Base-by-base conservation (phyloP, 345 rosid species). In the Aquilaria malaccensis region DNA sequence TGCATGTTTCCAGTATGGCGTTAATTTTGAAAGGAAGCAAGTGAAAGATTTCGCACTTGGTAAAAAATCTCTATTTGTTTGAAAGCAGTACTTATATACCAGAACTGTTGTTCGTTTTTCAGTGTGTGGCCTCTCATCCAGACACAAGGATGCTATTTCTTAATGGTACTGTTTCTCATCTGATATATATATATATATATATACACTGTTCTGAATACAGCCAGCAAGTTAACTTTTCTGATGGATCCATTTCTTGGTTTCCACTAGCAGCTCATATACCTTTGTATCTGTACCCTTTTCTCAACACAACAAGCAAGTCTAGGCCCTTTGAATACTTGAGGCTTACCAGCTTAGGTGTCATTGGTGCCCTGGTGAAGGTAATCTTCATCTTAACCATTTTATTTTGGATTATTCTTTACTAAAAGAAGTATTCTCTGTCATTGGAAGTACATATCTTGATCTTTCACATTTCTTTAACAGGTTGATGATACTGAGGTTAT, bases 51-150 rank as follows among this genome's bases (percentile, higher is more conserved):
- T 22, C 22, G 1, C 22, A 22, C 22, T 22, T 22, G 22, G 22
- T 22, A 22, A 22, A 22, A 22, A 22, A 22, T 22, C 22, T 22
- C 1, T 22, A 22, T 22, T 22, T 22, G 22, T 22, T 22, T 22
- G 22, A 22, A 22, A 22, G 22, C 22, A 22, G 22, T 1, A 22
- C 22, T 22, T 0, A 22, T 22, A 22, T 22, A 1, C 22, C 22
- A 22, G 22, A 22, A 22, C 22, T 56, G 65, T 62, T 48, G 65
- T 43, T 70, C 63, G 2, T 70, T 62, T 70, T 80, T 13, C 86
- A 95, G 99, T 95, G 99, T 59, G 99, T 95, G 9, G 99, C 99
- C 65, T 91, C 99, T 70, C 99, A 95, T 68, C 84, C 95, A 2
- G 97, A 95, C 68, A 95, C 99, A 14, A 85, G 96, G 71, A 88